Conservation (phyloP, 805 yeast genomes). For the Saccharomycopsis javanensis region DNA sequence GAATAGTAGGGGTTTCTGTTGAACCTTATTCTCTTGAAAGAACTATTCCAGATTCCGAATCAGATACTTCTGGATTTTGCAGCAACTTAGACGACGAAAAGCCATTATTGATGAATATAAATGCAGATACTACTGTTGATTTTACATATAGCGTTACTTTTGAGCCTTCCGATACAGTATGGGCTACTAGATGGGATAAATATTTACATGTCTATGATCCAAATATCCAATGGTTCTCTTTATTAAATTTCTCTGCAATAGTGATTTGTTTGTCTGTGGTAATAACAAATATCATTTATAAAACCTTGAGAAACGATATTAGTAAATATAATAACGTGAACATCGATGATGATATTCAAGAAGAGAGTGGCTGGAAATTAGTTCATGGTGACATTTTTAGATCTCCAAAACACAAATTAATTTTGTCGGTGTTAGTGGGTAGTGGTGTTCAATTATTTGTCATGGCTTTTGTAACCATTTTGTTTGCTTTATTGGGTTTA, state of each 20-base stretch:
- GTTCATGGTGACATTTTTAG: slow-evolving; percentile 94
- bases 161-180: slow-evolving; percentile 57
- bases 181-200: slow-evolving; percentile 99
- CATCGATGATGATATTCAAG: slow-evolving; percentile 64
- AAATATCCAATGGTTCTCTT: slow-evolving; percentile 91
- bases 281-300: slow-evolving; percentile 66
- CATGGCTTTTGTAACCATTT: slow-evolving; percentile 64
- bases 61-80: neutral
- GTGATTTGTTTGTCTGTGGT: slow-evolving; percentile 68
- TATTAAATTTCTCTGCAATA: slow-evolving; percentile 74
- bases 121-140: slow-evolving; percentile 45
- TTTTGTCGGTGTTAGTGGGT: slow-evolving; percentile 75
- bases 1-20: slow-evolving; percentile 88
- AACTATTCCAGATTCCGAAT: slow-evolving; percentile 3
- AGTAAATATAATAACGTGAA: slow-evolving; percentile 82
- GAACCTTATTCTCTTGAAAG: slow-evolving; percentile 49
- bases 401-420: slow-evolving; percentile 59
- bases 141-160: slow-evolving; percentile 83
- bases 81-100: neutral
- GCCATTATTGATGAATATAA: slow-evolving; percentile 42
- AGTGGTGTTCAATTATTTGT: slow-evolving; percentile 77
- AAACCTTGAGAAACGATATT: slow-evolving; percentile 79
- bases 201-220: slow-evolving; percentile 88
- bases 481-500: slow-evolving; percentile 80
- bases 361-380: slow-evolving; percentile 95